These are phyloP conservation scores for Fusarium buharicum DNA, from an alignment of 2,329 filamentous ascomycete genomes.

Conservation along the genomic window DNA sequence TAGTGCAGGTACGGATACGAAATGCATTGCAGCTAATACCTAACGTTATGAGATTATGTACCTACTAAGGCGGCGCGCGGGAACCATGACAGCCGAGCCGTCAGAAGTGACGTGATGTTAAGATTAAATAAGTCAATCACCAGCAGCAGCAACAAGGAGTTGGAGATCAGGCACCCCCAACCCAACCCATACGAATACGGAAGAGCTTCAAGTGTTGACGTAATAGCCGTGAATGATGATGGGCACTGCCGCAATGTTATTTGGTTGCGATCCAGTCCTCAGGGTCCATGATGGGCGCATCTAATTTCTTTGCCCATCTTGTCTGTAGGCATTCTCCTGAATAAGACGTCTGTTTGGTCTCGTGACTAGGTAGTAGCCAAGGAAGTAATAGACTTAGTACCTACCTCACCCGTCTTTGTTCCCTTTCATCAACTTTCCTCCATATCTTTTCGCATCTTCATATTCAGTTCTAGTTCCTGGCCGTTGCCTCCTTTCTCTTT, in stretches of 20 bases:
- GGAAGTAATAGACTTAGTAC: neutral
- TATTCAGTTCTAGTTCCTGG: neutral
- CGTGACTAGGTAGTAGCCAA: conserved; percentile 24
- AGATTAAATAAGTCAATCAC: conserved; percentile 17
- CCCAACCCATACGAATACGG: conserved; percentile 16
- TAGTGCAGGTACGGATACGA: conserved; percentile 17
- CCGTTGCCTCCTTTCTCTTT: conserved; percentile 11
- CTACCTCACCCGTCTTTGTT: neutral
- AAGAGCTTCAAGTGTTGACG: conserved; percentile 31
- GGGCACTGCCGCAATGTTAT: conserved; percentile 15
- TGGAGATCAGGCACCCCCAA: neutral
- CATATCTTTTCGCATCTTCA: neutral
- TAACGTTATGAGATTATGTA: neutral
- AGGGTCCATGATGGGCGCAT: conserved; percentile 31
- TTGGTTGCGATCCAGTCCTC: neutral
- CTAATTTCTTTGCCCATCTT: conserved; percentile 1
- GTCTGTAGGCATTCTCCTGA: neutral
- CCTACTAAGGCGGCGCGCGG: conserved; percentile 6
- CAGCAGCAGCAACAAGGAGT: conserved; percentile 2
- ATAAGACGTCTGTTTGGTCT: conserved; percentile 7
- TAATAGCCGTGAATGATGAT: conserved; percentile 30
- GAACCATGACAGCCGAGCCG: conserved; percentile 2
- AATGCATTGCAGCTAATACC: neutral
- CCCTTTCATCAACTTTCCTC: conserved; percentile 1
- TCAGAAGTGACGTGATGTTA: conserved; percentile 23